Evolutionary conservation across 176 grass and related monocot genomes (phyloP), one percentile per base, ranked within the genome.

Genomic region (Raddia distichophylla): DNA sequence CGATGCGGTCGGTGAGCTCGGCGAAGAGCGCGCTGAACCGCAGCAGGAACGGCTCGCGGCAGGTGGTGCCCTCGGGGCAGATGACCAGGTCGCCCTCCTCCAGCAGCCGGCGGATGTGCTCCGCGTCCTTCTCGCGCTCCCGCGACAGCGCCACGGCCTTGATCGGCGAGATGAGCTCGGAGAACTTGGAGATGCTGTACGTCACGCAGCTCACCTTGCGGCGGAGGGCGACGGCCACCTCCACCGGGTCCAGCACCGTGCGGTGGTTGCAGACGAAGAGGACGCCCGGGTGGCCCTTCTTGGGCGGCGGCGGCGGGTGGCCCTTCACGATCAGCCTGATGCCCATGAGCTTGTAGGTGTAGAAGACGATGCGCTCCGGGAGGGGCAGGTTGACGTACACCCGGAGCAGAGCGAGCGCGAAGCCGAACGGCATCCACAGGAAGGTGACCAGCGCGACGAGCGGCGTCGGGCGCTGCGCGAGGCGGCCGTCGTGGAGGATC

Each of bases 191-290:
- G 82, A 98, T 98, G 92, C 92, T 95, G 86, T 98, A 98, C 16
- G 95, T 98, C 51, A 98, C 95, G 81, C 92, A 95, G 78, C 92
- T 95, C 7, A 98, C 85, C 89, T 95, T 98, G 83, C 95, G 95
- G 74, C 92, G 86, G 44, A 98, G 90, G 14, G 92, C 90, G 60
- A 93, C 90, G 73, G 92, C 88, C 13, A 91, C 80, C 70, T 95
- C 88, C 7, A 98, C 43, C 3, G 95, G 95, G 59, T 98, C 95
- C 13, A 98, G 90, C 80, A 98, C 65, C 34, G 90, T 95, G 60
- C 95, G 95, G 88, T 98, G 95, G 84, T 95, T 98, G 90, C 95
- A 98, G 3, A 98, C 95, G 65, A 98, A 89, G 60, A 98, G 92
- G 3, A 98, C 92, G 5, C 95, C 95, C 9, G 95, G 90, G 68